phyloP scores from a whole-genome alignment of 805 yeast species.

The Saccharomyces paradoxus region DNA sequence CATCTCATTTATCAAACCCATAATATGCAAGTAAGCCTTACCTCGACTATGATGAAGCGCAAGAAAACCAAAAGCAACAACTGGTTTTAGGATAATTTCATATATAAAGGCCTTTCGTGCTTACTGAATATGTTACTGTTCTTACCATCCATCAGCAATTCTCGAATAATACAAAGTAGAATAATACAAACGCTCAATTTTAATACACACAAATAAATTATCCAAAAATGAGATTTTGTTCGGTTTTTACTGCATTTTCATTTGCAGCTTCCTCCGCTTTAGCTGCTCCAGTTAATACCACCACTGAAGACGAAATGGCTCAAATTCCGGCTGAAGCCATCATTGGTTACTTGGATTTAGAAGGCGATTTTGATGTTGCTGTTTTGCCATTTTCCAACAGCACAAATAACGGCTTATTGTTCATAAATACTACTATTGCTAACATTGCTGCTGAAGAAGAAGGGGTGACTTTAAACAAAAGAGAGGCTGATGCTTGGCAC shows the following conservation, averaged over 20 bases:
- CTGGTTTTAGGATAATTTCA: not conserved
- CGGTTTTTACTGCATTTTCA: not conserved
- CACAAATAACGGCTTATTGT: slow-evolving; percentile 11
- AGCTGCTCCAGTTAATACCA: slow-evolving; percentile 7
- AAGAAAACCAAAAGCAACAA: not conserved
- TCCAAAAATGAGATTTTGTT: not conserved
- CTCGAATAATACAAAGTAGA: not conserved
- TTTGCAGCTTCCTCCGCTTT: not conserved
- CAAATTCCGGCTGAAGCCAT: slow-evolving; percentile 13
- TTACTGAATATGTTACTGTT: not conserved
- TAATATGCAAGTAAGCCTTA: not conserved
- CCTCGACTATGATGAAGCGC: not conserved
- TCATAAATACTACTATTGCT: slow-evolving; percentile 15
- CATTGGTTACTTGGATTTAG: slow-evolving; percentile 11
- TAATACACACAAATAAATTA: not conserved
- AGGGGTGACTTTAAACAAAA: not conserved
- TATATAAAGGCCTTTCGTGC: not conserved
- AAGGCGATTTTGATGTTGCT: slow-evolving; percentile 10
- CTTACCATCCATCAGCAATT: not conserved
- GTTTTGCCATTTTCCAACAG: slow-evolving; percentile 12
- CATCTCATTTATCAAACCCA: not conserved
- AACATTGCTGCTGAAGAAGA: slow-evolving; percentile 4
- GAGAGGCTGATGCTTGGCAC: slow-evolving; percentile 6
- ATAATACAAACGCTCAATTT: not conserved
- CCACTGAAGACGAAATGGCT: not conserved